Base-by-base conservation (phyloP, 1,284 basidiomycete genomes). In the Apiotrichum gamsii region DNA sequence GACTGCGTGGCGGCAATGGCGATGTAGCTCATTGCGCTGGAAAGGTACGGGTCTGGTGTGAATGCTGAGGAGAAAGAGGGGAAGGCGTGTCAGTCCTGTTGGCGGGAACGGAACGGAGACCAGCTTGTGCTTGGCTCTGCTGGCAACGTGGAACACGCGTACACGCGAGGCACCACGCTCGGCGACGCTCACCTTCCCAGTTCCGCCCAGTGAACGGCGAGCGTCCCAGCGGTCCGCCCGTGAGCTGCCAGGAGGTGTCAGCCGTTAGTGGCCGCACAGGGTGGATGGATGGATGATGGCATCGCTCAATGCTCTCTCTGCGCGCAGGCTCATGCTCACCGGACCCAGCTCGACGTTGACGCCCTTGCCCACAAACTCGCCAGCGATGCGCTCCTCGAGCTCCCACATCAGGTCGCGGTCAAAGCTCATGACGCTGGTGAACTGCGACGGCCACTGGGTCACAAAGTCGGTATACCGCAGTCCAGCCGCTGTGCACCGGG, bases 371-470 rank as follows among this genome's bases (percentile, higher is more conserved):
- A 64, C 61, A 59, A 75, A 75, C 64, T 79, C 77, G 40, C 69
- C 54, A 1, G 73, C 76, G 47, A 78, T 74, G 13, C 71, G 67
- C 13, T 52, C 39, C 8, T 72, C 73, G 36, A 76, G 56, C 34
- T 67, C 57, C 45, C 71, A 65, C 31, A 77, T 67, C 20, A 77
- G 64, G 8, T 74, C 66, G 31, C 64, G 55, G 51, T 75, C 68
- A 53, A 74, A 79, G 3, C 76, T 75, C 11, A 76, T 74, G 0
- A 73, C 75, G 3, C 68, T 65, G 5, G 75, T 75, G 50, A 77
- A 69, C 34, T 65, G 73, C 15, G 73, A 71, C 1, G 77, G 75
- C 59, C 75, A 73, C 47, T 73, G 72, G 4, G 70, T 70, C 38
- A 70, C 58, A 47, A 70, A 72, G 47, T 67, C 66, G 21, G 68